A percentile compares a stretch with the other conserved stretches of the same genome.
phyloP scores from a whole-genome alignment of 2,329 filamentous ascomycete genomes.

The Lasiodiplodia hormozganensis region DNA sequence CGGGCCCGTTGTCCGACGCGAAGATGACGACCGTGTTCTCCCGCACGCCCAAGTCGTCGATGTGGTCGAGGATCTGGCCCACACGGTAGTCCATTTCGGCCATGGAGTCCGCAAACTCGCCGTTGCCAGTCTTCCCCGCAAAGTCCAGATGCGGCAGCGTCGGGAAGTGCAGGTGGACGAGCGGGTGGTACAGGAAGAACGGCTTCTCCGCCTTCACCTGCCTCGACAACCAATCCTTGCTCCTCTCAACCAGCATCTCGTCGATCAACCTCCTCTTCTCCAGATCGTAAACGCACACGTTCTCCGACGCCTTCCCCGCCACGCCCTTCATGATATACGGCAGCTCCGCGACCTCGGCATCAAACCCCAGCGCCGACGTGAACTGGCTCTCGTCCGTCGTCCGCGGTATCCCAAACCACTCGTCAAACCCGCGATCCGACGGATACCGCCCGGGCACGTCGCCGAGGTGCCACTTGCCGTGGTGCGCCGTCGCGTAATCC shows the following conservation, averaged over 20 bases:
- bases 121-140: conserved; percentile 1
- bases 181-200: conserved; percentile 30
- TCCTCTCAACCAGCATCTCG: conserved; percentile 42
- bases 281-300: conserved; percentile 44
- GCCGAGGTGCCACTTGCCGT: conserved; percentile 48
- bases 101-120: conserved; percentile 9
- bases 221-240: conserved; percentile 35
- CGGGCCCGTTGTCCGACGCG: conserved; percentile 8
- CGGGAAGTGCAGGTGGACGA: conserved; percentile 29
- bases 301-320: conserved; percentile 38
- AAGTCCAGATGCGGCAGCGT: not conserved
- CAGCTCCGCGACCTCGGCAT: conserved; percentile 43
- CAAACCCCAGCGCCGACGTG: conserved; percentile 42
- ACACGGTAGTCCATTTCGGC: conserved; percentile 11
- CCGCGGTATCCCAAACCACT: conserved; percentile 48
- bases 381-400: conserved; percentile 49
- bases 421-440: conserved; percentile 46
- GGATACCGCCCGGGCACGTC: conserved; percentile 47
- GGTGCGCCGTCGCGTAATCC: conserved; percentile 32
- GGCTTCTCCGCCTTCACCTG: not conserved
- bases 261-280: conserved; percentile 42
- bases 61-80: not conserved
- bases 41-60: not conserved
- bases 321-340: conserved; percentile 46
- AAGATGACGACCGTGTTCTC: conserved; percentile 8